Percentiles rank a stretch among this genome's conserved stretches.
phyloP scores from a whole-genome alignment of 2,329 filamentous ascomycete species.

The Aspergillus persii region DNA sequence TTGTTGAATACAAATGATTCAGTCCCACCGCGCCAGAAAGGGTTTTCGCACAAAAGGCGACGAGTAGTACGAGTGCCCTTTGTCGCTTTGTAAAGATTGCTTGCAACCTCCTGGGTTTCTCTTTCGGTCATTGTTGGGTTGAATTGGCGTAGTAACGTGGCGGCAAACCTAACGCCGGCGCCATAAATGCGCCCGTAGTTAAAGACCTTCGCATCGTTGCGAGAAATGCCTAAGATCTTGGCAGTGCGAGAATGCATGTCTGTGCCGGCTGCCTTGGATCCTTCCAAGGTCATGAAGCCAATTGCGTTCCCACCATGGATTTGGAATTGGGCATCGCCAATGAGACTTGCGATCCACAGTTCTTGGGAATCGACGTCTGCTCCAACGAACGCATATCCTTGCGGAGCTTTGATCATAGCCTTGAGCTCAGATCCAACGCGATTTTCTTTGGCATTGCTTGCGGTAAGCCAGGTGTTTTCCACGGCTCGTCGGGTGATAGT shows the following conservation, averaged over 20 bases:
- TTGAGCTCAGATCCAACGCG: slow-evolving; percentile 96
- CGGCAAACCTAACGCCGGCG: slow-evolving; percentile 91
- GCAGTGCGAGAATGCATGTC: slow-evolving; percentile 94
- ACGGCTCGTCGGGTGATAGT: slow-evolving; percentile 92
- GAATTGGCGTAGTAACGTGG: slow-evolving; percentile 86
- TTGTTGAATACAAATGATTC: slow-evolving; percentile 99
- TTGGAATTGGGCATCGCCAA: slow-evolving; percentile 92
- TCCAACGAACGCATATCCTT: slow-evolving; percentile 89
- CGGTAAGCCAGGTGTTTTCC: slow-evolving; percentile 97
- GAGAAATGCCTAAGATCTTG: slow-evolving; percentile 84
- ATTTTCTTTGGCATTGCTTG: slow-evolving; percentile 94
- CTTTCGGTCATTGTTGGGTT: slow-evolving; percentile 79
- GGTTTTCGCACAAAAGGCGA: slow-evolving; percentile 66
- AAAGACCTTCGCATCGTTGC: slow-evolving; percentile 95
- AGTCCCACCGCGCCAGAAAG: slow-evolving; percentile 94
- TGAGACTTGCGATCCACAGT: slow-evolving; percentile 93
- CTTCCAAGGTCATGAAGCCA: slow-evolving; percentile 98
- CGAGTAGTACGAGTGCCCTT: slow-evolving; percentile 84
- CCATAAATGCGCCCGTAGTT: slow-evolving; percentile 99
- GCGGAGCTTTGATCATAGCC: slow-evolving; percentile 89
- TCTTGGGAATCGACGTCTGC: slow-evolving; percentile 98
- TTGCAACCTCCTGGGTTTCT: slow-evolving; percentile 72
- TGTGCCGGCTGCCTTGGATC: slow-evolving; percentile 88
- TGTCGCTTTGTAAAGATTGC: slow-evolving; percentile 79
- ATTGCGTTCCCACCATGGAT: slow-evolving; percentile 95